These are phyloP conservation scores for Globisporangium iwayamae DNA, from an alignment of 352 stramenopile species.

Conservation along the genomic window DNA sequence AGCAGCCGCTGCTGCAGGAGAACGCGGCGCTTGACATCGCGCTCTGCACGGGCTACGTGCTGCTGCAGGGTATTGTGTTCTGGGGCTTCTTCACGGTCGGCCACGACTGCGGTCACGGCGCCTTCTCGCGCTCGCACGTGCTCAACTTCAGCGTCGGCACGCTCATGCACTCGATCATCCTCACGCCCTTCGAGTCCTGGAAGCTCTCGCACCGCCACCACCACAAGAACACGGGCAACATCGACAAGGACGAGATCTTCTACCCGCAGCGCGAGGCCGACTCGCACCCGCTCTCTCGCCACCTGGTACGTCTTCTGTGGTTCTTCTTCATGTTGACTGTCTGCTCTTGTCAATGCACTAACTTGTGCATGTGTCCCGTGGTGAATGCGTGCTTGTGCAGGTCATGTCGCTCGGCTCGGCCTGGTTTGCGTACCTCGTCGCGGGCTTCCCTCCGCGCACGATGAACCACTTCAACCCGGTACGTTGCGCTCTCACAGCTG, in stretches of 20 bases:
- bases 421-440: conserved; percentile 72
- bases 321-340: not conserved
- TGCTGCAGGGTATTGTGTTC: conserved; percentile 75
- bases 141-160: conserved; percentile 78
- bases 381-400: not conserved
- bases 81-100: conserved; percentile 84
- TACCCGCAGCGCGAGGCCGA: conserved; percentile 67
- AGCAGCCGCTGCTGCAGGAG: conserved; percentile 36
- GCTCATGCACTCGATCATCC: conserved; percentile 76
- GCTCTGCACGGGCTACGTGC: conserved; percentile 54
- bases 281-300: conserved; percentile 45
- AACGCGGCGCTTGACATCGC: conserved; percentile 34
- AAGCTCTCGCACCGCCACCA: conserved; percentile 81
- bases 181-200: conserved; percentile 78
- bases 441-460: conserved; percentile 71
- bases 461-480: conserved; percentile 82
- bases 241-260: conserved; percentile 83
- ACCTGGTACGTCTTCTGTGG: conserved; percentile 25
- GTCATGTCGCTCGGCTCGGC: conserved; percentile 43
- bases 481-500: conserved; percentile 12
- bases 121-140: conserved; percentile 74
- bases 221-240: conserved; percentile 87
- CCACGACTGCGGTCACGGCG: conserved; percentile 77
- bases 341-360: not conserved
- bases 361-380: conserved; percentile 1